phyloP scores from a whole-genome alignment of 352 stramenopile genomes.

The Pilasporangium apinafurcum region DNA sequence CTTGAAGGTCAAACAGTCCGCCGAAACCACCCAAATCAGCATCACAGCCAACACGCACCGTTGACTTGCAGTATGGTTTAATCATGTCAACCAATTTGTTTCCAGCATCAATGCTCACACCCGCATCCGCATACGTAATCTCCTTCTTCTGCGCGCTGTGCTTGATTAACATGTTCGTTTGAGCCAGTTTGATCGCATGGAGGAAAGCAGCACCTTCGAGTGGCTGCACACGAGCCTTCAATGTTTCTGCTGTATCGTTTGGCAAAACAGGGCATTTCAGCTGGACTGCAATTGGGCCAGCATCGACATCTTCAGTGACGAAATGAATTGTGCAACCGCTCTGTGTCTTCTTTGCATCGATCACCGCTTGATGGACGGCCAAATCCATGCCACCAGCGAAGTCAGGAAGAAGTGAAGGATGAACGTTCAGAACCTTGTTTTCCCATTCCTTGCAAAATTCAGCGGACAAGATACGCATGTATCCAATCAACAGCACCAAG shows the following conservation, averaged over 20 bases:
- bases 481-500: conserved; percentile 97
- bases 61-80: conserved; percentile 98
- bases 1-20: conserved; percentile 96
- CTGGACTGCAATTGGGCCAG: conserved; percentile 97
- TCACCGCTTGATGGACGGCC: conserved; percentile 97
- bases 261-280: conserved; percentile 88
- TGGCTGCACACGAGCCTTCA: conserved; percentile 97
- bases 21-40: conserved; percentile 97
- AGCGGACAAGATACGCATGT: conserved; percentile 98
- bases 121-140: conserved; percentile 97
- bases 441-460: conserved; percentile 95
- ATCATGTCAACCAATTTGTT: conserved; percentile 96
- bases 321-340: conserved; percentile 99
- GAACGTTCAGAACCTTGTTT: conserved; percentile 97
- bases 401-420: conserved; percentile 98
- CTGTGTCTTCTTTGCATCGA: conserved; percentile 94
- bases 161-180: conserved; percentile 57
- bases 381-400: conserved; percentile 99
- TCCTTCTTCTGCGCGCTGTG: conserved; percentile 67
- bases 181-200: conserved; percentile 73
- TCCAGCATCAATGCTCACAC: conserved; percentile 98
- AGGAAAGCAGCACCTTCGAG: conserved; percentile 94
- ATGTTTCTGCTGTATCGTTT: conserved; percentile 90
- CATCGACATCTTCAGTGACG: conserved; percentile 97
- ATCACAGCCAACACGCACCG: conserved; percentile 92